phyloP scores from a whole-genome alignment of 164 flowering plant species.

The Berberis vulgaris region DNA sequence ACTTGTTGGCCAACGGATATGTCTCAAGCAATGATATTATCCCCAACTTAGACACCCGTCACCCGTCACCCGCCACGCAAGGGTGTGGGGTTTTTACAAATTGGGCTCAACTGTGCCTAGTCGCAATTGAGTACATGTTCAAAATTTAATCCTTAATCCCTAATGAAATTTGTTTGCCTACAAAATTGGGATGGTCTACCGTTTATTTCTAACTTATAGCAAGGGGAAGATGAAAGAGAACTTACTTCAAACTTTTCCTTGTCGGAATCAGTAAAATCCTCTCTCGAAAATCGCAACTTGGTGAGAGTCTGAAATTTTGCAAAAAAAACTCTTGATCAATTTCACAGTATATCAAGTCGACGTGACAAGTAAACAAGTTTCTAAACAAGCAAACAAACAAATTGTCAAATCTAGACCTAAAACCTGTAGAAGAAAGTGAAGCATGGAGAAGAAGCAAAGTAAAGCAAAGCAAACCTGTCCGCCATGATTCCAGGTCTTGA shows the following conservation, averaged over 20 bases:
- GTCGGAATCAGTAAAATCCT: slow-evolving; percentile 46
- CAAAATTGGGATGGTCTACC: too few species aligned
- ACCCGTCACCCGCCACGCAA: too few species aligned
- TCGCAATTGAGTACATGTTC: too few species aligned
- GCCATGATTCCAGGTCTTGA: slow-evolving; percentile 39
- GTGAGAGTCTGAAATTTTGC: slow-evolving; percentile 54
- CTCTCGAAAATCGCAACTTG: slow-evolving; percentile 81
- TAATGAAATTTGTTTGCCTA: too few species aligned
- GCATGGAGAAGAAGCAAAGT: neutral
- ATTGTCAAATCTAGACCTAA: neutral
- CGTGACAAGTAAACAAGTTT: neutral
- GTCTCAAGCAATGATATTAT: too few species aligned
- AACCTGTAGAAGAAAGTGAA: neutral
- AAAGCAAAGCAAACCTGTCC: neutral
- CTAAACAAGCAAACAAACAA: neutral
- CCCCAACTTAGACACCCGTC: too few species aligned
- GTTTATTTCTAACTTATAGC: neutral
- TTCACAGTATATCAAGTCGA: neutral
- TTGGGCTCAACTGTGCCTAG: too few species aligned
- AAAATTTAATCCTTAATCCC: too few species aligned
- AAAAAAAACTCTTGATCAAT: slow-evolving; percentile 10
- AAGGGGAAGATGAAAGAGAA: neutral
- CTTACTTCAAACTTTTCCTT: slow-evolving; percentile 62
- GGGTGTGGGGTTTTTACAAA: too few species aligned
- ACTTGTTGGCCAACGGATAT: too few species aligned